Conservation (phyloP, 768 basidiomycete genomes). For the Floccularia luteovirens region DNA sequence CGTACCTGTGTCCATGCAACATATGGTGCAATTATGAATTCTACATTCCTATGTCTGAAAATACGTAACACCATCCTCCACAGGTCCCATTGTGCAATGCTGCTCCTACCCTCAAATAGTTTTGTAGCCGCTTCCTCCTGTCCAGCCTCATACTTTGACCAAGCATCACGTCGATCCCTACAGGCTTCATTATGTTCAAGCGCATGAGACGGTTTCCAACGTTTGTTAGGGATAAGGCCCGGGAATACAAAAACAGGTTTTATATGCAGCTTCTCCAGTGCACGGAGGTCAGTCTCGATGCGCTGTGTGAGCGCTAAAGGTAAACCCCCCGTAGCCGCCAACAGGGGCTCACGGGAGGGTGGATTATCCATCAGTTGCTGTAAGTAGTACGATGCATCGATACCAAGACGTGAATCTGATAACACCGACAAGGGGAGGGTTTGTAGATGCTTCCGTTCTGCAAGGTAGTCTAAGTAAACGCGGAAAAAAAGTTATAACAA, state of each 20-base stretch:
- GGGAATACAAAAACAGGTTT: constrained; percentile 99
- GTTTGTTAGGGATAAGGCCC: constrained; percentile 74
- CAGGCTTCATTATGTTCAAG: constrained; percentile 59
- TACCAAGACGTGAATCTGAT: constrained; percentile 89
- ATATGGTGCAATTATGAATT: constrained; percentile 95
- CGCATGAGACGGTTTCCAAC: constrained; percentile 57
- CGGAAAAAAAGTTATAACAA: constrained; percentile 8
- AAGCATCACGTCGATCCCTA: constrained; percentile 76
- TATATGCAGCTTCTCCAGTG: constrained; percentile 86
- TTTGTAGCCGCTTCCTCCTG: constrained; percentile 85
- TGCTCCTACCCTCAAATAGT: constrained; percentile 71
- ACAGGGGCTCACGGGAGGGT: constrained; percentile 78
- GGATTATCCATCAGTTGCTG: constrained; percentile 69
- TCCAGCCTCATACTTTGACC: constrained; percentile 90
- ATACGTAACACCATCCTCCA: constrained; percentile 89
- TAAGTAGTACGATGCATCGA: constrained; percentile 92
- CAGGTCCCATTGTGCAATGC: constrained; percentile 82
- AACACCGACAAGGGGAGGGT: constrained; percentile 75
- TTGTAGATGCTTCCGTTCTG: constrained; percentile 84
- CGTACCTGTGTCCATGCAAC: constrained; percentile 92
- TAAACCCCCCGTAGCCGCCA: constrained; percentile 92
- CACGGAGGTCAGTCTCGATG: constrained; percentile 87
- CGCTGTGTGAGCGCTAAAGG: constrained; percentile 82
- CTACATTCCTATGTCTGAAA: constrained; percentile 91
- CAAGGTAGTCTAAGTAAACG: constrained; percentile 58